phyloP scores from a whole-genome alignment of 148 eudicot genomes.

The Nyssa sinensis region DNA sequence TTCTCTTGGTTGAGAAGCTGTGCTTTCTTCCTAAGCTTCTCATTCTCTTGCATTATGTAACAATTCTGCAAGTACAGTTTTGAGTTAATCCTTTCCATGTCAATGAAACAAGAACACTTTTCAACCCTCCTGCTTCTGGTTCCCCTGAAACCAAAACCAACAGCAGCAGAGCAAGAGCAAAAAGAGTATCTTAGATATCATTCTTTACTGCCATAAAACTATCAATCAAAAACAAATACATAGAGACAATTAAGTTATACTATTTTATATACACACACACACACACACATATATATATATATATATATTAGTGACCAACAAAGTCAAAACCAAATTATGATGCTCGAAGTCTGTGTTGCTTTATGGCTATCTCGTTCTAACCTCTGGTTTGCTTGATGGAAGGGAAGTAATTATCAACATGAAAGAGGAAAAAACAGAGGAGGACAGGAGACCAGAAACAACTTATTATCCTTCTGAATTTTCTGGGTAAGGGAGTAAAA shows the following conservation, averaged over 20 bases:
- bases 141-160: constrained; percentile 11
- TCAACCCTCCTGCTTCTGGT: no score
- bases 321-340: not conserved
- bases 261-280: no score
- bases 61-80: constrained; percentile 80
- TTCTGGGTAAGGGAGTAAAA: no score
- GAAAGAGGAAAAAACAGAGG: not conserved
- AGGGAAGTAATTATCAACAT: not conserved
- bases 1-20: constrained; percentile 80
- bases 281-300: not conserved
- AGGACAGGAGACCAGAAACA: not conserved
- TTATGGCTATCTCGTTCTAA: not conserved
- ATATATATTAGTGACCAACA: no score
- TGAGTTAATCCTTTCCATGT: constrained; percentile 85
- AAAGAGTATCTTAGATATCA: not conserved
- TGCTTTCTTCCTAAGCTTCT: constrained; percentile 77
- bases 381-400: not conserved
- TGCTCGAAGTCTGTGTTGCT: not conserved
- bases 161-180: not conserved
- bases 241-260: no score
- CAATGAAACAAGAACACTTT: not conserved
- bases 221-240: no score
- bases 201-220: not conserved
- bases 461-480: no score
- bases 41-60: constrained; percentile 91